A percentile compares a stretch with the other conserved stretches of the same genome.
phyloP scores from a whole-genome alignment of 257 asterid genomes.

The Solanum lycopersicoides region DNA sequence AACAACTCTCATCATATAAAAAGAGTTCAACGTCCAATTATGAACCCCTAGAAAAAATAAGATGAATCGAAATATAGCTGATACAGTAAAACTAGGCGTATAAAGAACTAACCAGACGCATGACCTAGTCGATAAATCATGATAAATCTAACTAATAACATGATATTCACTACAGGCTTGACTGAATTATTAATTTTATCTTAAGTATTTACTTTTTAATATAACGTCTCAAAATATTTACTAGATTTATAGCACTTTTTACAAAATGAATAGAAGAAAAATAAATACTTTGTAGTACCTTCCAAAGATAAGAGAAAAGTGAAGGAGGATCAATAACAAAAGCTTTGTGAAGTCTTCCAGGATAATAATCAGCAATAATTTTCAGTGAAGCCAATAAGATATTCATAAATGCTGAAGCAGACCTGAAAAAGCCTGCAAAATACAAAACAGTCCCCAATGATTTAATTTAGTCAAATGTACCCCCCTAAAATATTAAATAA shows the following conservation, averaged over 20 bases:
- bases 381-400: slow-evolving; percentile 62
- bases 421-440: slow-evolving; percentile 89
- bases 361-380: slow-evolving; percentile 71
- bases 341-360: slow-evolving; percentile 66
- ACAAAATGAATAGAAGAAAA: background rate
- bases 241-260: background rate
- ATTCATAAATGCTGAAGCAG: slow-evolving; percentile 93
- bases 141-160: too few relatives aligned
- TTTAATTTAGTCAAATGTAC: background rate
- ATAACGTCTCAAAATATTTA: background rate
- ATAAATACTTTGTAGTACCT: slow-evolving; percentile 26
- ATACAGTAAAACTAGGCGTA: too few relatives aligned
- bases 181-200: too few relatives aligned
- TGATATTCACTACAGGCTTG: background rate
- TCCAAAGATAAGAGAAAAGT: slow-evolving; percentile 84
- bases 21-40: background rate
- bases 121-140: background rate
- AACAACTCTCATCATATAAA: background rate
- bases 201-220: too few relatives aligned
- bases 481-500: too few relatives aligned
- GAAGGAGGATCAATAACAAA: slow-evolving; percentile 94
- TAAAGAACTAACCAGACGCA: rapidly evolving
- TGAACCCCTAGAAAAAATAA: background rate
- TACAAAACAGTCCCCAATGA: slow-evolving; percentile 11
- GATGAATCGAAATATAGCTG: background rate